Percentiles rank a stretch among this genome's conserved stretches.
These are phyloP conservation scores for Suillus occidentalis DNA, from an alignment of 768 basidiomycete species.

Conservation along the genomic window DNA sequence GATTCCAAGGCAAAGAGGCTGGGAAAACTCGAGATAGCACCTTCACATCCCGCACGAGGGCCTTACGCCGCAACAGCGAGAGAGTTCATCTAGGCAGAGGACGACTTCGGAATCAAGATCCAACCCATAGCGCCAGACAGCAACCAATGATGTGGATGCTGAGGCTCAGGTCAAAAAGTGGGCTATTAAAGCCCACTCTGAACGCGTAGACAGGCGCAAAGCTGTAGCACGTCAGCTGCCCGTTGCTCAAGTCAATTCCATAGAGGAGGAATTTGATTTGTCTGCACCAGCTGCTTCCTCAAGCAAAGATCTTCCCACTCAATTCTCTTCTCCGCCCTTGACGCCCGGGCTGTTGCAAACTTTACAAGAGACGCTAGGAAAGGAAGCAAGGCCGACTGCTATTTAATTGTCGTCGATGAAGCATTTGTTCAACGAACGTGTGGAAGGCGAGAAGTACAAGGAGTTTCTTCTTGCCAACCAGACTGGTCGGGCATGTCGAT, in stretches of 20 bases:
- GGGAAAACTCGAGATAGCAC: too few relatives aligned
- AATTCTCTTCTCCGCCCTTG: slow-evolving; percentile 70
- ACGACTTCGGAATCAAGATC: background rate
- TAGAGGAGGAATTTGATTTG: slow-evolving; percentile 39
- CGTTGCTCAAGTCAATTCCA: slow-evolving; percentile 21
- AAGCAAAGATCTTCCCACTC: slow-evolving; percentile 30
- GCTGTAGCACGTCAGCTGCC: slow-evolving; percentile 1
- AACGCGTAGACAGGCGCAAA: slow-evolving; percentile 12
- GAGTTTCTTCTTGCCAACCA: slow-evolving; percentile 80
- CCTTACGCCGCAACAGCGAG: slow-evolving; percentile 9
- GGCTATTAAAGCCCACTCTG: slow-evolving; percentile 13
- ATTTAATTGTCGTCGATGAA: slow-evolving; percentile 74
- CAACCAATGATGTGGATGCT: background rate
- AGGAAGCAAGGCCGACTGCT: slow-evolving; percentile 59
- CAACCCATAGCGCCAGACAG: background rate
- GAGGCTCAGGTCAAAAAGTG: slow-evolving; percentile 10
- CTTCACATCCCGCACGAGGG: slow-evolving; percentile 18
- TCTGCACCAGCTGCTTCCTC: slow-evolving; percentile 24
- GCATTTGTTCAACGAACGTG: slow-evolving; percentile 47
- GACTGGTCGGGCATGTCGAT: slow-evolving; percentile 93
- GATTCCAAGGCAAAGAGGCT: slow-evolving; percentile 54
- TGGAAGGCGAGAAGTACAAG: slow-evolving; percentile 18
- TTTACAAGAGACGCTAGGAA: slow-evolving; percentile 58
- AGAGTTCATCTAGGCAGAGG: background rate
- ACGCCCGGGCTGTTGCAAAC: slow-evolving; percentile 61